Evolutionary conservation across 345 rosid genomes (phyloP), one percentile per base, ranked within the genome.

Genomic region (Mercurialis annua): DNA sequence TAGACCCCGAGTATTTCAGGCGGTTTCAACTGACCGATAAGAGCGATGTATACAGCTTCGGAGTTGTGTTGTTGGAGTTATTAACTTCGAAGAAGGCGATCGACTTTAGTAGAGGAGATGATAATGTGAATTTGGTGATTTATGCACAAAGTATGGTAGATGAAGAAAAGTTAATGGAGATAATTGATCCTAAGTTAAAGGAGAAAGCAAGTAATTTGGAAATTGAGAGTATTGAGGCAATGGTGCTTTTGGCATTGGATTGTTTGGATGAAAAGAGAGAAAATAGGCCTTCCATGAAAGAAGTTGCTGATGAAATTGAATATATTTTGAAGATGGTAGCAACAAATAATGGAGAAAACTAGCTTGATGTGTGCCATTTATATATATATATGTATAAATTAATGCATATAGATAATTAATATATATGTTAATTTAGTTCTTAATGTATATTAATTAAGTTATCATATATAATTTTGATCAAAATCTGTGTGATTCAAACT

Each of bases 261-360:
- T 86, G 91, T 75, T 42, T 84, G 78, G 89, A 86, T 60, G 91
- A 86, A 14, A 76, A 74, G 23, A 77, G 91, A 66, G 85, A 86
- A 68, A 76, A 82, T 49, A 77, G 91, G 64, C 91, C 91, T 42
- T 74, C 90, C 1, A 86, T 86, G 86, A 86, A 84, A 72, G 85
- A 84, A 71, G 85, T 80, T 5, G 72, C 81, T 0, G 81, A 78
- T 48, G 89, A 86, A 68, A 82, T 86, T 20, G 83, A 84, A 70
- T 84, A 81, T 51, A 78, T 85, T 12, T 59, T 75, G 48, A 79
- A 76, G 26, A 59, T 79, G 31, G 69, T 61, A 0, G 40, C 38
- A 4, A 48, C 75, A 11, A 42, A 73, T 36, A 61, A 42, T 24
- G 43, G 4, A 16, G 54, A 69, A 58, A 56, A 26, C 18, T 68